phyloP scores from a whole-genome alignment of 2,329 filamentous ascomycete species.

The Colletotrichum sp. region DNA sequence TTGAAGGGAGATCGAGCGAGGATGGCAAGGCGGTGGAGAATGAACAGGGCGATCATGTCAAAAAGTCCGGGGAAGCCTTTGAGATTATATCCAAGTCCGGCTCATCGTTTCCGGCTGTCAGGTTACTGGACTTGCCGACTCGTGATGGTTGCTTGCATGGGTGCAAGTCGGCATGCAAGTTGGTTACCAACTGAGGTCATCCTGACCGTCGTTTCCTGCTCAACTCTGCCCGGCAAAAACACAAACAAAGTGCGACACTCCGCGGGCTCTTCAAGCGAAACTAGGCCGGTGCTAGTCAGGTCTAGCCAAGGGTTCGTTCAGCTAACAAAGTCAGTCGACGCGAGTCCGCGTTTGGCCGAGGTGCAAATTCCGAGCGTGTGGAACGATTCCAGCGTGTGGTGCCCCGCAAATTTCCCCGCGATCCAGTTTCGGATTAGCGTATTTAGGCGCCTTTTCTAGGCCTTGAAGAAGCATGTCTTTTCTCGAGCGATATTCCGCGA shows the following conservation, averaged over 20 bases:
- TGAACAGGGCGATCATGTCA: not conserved
- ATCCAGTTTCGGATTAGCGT: not conserved
- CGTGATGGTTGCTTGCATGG: not conserved
- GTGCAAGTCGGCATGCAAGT: not conserved
- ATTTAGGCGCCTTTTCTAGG: not conserved
- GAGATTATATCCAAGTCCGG: conserved; percentile 2
- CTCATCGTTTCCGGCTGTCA: not conserved
- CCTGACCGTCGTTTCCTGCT: not conserved
- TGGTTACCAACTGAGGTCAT: not conserved
- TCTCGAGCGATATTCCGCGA: conserved; percentile 28
- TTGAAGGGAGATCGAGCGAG: not conserved
- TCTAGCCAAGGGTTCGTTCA: not conserved
- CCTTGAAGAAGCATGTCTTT: not conserved
- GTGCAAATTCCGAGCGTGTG: not conserved
- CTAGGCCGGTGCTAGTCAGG: not conserved
- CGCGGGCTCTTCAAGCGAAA: not conserved
- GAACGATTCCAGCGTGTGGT: not conserved
- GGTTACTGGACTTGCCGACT: not conserved
- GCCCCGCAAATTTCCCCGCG: not conserved
- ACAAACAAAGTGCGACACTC: conserved; percentile 3
- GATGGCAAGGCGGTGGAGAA: not conserved
- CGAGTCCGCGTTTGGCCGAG: not conserved
- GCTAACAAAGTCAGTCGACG: not conserved
- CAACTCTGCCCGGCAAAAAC: not conserved
- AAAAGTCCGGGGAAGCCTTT: not conserved